Percentiles rank a stretch among this genome's conserved stretches.
Conservation (phyloP, 140 eudicot genomes). For the Erigeron philadelphicus region DNA sequence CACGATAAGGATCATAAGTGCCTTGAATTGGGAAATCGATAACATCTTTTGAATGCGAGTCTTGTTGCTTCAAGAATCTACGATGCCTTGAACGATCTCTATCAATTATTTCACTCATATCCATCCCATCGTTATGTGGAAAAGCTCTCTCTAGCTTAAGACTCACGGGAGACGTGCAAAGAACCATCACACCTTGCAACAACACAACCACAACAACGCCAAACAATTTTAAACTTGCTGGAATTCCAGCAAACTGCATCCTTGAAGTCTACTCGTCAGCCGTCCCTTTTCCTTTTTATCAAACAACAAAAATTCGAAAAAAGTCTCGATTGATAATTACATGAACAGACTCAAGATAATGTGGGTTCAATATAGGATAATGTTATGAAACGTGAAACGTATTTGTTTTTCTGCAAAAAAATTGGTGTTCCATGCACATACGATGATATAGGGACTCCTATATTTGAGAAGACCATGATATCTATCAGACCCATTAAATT, state of each 20-base stretch:
- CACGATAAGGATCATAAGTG: conserved; percentile 15
- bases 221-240: background rate
- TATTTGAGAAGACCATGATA: conserved; percentile 5
- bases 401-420: conserved; percentile 9
- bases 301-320: conserved; percentile 7
- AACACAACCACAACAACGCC: background rate
- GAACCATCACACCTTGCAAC: background rate
- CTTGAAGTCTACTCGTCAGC: background rate
- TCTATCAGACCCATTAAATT: conserved; percentile 1
- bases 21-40: conserved; percentile 9
- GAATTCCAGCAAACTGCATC: background rate
- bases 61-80: background rate
- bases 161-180: background rate
- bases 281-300: conserved; percentile 3
- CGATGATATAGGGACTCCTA: conserved; percentile 21
- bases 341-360: background rate
- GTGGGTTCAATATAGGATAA: background rate
- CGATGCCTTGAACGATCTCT: conserved; percentile 12
- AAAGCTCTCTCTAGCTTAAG: conserved; percentile 10
- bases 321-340: background rate
- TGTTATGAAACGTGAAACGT: conserved; percentile 28
- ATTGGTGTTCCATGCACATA: conserved; percentile 27
- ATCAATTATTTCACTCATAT: conserved; percentile 6
- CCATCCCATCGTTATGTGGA: background rate
- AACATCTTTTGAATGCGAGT: background rate